Evolutionary conservation across 345 rosid species (phyloP).

Genomic region (Eucalyptus pauciflora): DNA sequence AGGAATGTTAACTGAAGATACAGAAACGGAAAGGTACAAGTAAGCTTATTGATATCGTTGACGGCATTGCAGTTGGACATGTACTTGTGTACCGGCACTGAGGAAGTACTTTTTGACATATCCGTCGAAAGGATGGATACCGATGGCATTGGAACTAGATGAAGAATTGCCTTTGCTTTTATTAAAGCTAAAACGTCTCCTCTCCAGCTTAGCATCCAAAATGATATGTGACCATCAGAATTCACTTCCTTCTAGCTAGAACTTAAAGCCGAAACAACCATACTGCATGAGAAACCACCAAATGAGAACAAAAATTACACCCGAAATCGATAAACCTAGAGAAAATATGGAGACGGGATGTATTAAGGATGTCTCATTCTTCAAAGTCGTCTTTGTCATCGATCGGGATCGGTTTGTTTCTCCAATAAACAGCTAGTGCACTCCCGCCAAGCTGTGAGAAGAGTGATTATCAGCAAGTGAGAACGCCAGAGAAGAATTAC

Average conservation of each 20-base stretch:
- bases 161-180: background rate
- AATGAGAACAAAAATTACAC: background rate
- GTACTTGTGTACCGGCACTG: background rate
- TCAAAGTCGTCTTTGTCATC: constrained; percentile 92
- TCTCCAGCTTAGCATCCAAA: background rate
- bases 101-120: background rate
- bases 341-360: background rate
- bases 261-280: background rate
- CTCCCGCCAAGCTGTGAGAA: constrained; percentile 86
- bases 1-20: background rate
- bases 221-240: background rate
- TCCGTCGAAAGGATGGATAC: background rate
- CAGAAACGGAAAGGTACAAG: background rate
- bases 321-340: background rate
- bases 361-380: constrained; percentile 21
- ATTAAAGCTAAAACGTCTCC: background rate
- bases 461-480: background rate
- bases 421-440: constrained; percentile 87
- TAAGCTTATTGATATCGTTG: background rate
- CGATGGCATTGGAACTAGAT: background rate
- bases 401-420: constrained; percentile 61
- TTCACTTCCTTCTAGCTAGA: background rate
- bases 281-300: background rate
- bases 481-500: background rate
- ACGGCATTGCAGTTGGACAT: background rate